A percentile compares a stretch with the other conserved stretches of the same genome.
Evolutionary conservation across 441 rosid genomes (phyloP).

Genomic region (Metrosideros polymorpha): DNA sequence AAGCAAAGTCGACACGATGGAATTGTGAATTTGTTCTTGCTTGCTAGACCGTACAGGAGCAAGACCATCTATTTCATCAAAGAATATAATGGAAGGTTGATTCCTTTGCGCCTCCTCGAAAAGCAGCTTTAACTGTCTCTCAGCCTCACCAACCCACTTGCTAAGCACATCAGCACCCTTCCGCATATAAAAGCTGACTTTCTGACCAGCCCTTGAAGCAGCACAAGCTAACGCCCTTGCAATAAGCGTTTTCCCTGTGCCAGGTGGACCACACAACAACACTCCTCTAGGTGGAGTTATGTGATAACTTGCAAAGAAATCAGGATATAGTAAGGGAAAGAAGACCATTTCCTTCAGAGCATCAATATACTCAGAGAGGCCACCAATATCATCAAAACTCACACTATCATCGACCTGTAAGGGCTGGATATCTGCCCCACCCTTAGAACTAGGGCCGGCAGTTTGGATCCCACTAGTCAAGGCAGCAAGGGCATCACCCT

Average conservation of each 20-base stretch:
- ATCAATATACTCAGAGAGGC: conserved; percentile 89
- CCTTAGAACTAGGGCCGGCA: conserved; percentile 99
- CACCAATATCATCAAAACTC: conserved; percentile 96
- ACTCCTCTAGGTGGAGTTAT: conserved; percentile 99
- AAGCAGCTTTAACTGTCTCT: conserved; percentile 92
- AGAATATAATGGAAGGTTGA: conserved; percentile 97
- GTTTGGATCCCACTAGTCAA: conserved; percentile 90
- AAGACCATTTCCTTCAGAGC: conserved; percentile 99
- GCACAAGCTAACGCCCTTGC: conserved; percentile 99
- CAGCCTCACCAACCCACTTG: conserved; percentile 99
- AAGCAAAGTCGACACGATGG: conserved; percentile 95
- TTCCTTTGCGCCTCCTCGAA: conserved; percentile 98
- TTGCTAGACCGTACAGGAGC: conserved; percentile 99
- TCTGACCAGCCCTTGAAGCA: conserved; percentile 99
- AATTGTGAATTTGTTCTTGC: conserved; percentile 99
- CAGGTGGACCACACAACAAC: conserved; percentile 98
- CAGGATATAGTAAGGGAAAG: conserved; percentile 94
- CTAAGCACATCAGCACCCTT: conserved; percentile 99
- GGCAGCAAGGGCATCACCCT: conserved; percentile 70
- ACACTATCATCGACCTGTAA: conserved; percentile 91
- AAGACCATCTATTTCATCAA: conserved; percentile 99
- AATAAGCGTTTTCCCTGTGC: conserved; percentile 97
- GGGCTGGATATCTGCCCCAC: conserved; percentile 99
- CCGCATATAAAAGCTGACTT: conserved; percentile 99
- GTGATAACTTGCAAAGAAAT: conserved; percentile 93